Conservation (phyloP, 1,139 yeast genomes). For the Yamadazyma songkhlaensis region DNA sequence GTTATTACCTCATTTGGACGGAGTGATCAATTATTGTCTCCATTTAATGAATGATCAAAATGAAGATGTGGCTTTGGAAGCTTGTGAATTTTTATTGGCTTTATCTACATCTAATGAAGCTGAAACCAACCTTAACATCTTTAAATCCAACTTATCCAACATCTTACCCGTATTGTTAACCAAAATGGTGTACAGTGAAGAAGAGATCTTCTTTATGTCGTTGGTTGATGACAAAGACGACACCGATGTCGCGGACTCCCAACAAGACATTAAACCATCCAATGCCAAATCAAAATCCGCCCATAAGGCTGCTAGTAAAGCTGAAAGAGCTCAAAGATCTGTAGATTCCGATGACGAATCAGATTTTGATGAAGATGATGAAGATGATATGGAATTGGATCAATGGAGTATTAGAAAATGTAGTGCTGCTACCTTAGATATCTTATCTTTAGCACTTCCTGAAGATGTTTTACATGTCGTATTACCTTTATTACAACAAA, state of each 20-base stretch:
- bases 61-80: slow-evolving; percentile 82
- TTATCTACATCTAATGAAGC: slow-evolving; percentile 57
- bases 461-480: slow-evolving; percentile 62
- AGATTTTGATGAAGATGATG: slow-evolving; percentile 49
- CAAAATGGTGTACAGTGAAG: slow-evolving; percentile 87
- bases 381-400: slow-evolving; percentile 56
- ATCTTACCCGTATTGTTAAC: slow-evolving; percentile 74
- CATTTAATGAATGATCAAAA: slow-evolving; percentile 68
- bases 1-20: slow-evolving; percentile 74
- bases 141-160: slow-evolving; percentile 54
- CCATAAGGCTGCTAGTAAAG: slow-evolving; percentile 38
- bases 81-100: slow-evolving; percentile 85
- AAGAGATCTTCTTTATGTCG: slow-evolving; percentile 70
- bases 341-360: slow-evolving; percentile 13
- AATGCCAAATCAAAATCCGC: slow-evolving; percentile 66
- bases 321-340: slow-evolving; percentile 8
- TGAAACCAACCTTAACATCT: slow-evolving; percentile 46
- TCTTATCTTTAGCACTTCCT: slow-evolving; percentile 68
- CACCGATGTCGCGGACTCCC: slow-evolving; percentile 67
- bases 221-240: slow-evolving; percentile 70
- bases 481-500: slow-evolving; percentile 73
- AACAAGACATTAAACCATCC: slow-evolving; percentile 83
- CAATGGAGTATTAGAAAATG: slow-evolving; percentile 94
- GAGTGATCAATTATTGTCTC: slow-evolving; percentile 79
- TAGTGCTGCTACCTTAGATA: slow-evolving; percentile 89